phyloP scores from a whole-genome alignment of 2,329 filamentous ascomycete species.

The Fusarium palustre region DNA sequence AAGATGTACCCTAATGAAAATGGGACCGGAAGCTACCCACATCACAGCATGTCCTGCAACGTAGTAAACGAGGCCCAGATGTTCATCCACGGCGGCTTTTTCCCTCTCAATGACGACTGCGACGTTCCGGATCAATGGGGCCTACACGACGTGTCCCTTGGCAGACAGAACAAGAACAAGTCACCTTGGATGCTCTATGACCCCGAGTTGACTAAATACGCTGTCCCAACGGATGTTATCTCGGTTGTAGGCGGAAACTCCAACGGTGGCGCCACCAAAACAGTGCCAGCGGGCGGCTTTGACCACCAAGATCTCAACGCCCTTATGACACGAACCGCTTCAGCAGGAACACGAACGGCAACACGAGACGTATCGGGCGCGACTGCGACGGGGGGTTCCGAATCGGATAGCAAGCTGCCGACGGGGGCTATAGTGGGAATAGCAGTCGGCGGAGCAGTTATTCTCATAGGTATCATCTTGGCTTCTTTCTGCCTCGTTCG shows the following conservation, averaged over 20 bases:
- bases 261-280: constrained; percentile 65
- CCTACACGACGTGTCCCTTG: constrained; percentile 68
- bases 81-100: constrained; percentile 71
- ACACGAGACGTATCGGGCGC: constrained; percentile 57
- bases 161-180: constrained; percentile 59
- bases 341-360: constrained; percentile 59
- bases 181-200: constrained; percentile 64
- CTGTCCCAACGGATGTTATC: constrained; percentile 63
- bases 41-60: constrained; percentile 69
- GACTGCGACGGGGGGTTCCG: constrained; percentile 18
- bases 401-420: constrained; percentile 43
- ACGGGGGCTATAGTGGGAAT: constrained; percentile 60
- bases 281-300: constrained; percentile 62
- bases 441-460: constrained; percentile 53
- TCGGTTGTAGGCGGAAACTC: constrained; percentile 62
- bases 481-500: constrained; percentile 51
- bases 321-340: constrained; percentile 64
- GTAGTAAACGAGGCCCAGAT: constrained; percentile 67
- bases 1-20: constrained; percentile 61
- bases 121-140: constrained; percentile 65
- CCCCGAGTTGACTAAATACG: constrained; percentile 62
- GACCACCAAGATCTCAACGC: constrained; percentile 62
- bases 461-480: constrained; percentile 45
- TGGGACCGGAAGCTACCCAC: constrained; percentile 56
- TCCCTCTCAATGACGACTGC: constrained; percentile 61